Percentiles rank a stretch among this genome's conserved stretches.
Evolutionary conservation across 371 early-diverging fungal genomes (phyloP).

Genomic region (Apophysomyces variabilis): DNA sequence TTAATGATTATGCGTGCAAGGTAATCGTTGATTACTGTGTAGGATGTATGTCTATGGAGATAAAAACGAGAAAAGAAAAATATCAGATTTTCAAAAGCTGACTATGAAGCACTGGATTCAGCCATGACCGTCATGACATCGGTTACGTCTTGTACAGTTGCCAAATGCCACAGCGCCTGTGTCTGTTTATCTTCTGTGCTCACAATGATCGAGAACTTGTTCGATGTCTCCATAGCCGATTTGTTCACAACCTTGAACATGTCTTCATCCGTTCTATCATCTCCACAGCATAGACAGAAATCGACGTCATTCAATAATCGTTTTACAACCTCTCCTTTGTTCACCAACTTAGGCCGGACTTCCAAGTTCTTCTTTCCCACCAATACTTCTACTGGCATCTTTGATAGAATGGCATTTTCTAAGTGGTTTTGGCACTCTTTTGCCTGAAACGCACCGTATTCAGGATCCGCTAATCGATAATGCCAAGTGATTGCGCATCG

Average conservation of each 20-base stretch:
- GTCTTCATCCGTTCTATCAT: conserved; percentile 96
- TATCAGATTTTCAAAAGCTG: too few relatives aligned
- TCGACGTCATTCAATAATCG: conserved; percentile 70
- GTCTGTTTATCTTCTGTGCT: conserved; percentile 83
- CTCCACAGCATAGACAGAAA: conserved; percentile 92
- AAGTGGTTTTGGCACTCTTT: conserved; percentile 93
- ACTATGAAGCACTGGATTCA: not conserved
- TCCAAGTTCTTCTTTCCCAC: conserved; percentile 97
- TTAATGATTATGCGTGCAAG: not conserved
- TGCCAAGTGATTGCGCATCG: conserved; percentile 89
- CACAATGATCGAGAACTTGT: conserved; percentile 69
- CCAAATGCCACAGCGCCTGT: conserved; percentile 78
- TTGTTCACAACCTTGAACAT: conserved; percentile 77
- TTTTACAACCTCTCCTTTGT: conserved; percentile 95
- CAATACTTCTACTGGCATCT: conserved; percentile 92
- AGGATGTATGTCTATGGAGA: not conserved
- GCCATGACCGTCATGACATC: conserved; percentile 34
- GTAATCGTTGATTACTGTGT: not conserved
- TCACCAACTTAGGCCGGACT: conserved; percentile 80
- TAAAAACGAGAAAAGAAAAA: not conserved
- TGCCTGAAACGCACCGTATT: conserved; percentile 83
- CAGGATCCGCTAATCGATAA: conserved; percentile 88
- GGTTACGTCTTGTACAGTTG: conserved; percentile 57
- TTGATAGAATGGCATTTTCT: conserved; percentile 84
- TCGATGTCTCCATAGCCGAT: conserved; percentile 29